Evolutionary conservation across 2,329 filamentous ascomycete genomes (phyloP), one percentile per base, ranked within the genome.

Genomic region (Lithohypha guttulata): DNA sequence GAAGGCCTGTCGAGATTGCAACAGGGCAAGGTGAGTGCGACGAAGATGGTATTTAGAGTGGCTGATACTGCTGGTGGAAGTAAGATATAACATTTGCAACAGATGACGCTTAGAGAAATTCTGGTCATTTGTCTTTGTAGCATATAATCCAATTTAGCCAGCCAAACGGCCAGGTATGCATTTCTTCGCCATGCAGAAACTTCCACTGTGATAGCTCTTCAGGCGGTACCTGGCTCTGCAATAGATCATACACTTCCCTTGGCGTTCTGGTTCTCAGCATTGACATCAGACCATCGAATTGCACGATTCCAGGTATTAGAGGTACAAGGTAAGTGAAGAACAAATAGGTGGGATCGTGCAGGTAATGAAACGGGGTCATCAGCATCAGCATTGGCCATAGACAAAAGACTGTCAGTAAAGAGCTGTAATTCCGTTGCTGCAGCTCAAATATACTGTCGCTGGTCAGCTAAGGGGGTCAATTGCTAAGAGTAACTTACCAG

Each of bases 231-330:
- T 42, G 38, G 15, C 31, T 42, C 9, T 69, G 65, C 46, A 84
- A 57, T 48, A 86, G 55, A 0, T 54, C 53, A 54, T 77, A 63
- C 4, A 84, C 70, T 58, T 86, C 82, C 10, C 70, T 67, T 0
- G 77, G 68, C 3, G 73, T 81, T 40, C 81, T 69, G 5, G 79
- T 82, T 29, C 82, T 64, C 48, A 85, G 54, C 26, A 72, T 73
- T 7, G 77, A 83, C 33, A 84, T 68, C 42, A 74, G 62, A 2
- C 81, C 81, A 57, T 86, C 82, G 51, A 80, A 79, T 0, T 75
- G 68, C 13, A 84, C 60, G 6, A 82, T 72, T 43, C 80, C 71
- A 0, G 81, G 80, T 11, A 84, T 58, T 9, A 84, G 60, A 0
- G 81, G 81, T 6, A 83, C 53, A 2, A 75, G 45, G 51, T 78